Conservation (phyloP, 768 basidiomycete species). For the Agaricus blazei region DNA sequence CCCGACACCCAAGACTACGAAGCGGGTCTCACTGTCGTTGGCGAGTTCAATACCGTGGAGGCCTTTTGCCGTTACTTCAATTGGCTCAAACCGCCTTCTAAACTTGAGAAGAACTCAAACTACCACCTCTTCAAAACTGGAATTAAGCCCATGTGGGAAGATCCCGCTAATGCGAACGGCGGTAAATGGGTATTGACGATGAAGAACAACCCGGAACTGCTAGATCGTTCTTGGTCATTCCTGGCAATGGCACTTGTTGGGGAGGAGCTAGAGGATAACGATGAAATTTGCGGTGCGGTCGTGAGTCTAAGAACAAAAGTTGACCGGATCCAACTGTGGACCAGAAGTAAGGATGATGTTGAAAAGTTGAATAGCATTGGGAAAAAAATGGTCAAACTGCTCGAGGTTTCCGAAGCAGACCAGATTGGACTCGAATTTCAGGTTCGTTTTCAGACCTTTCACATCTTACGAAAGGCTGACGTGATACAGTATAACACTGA, state of each 20-base stretch:
- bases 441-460: constrained; percentile 30
- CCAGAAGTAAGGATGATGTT: constrained; percentile 78
- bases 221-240: constrained; percentile 90
- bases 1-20: constrained; percentile 76
- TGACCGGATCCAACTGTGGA: constrained; percentile 92
- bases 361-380: constrained; percentile 83
- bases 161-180: constrained; percentile 84
- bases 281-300: constrained; percentile 81
- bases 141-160: constrained; percentile 98
- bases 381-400: constrained; percentile 71
- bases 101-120: constrained; percentile 85
- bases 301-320: constrained; percentile 84
- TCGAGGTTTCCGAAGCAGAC: constrained; percentile 82
- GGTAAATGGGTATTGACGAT: constrained; percentile 96
- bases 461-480: neutral
- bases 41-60: constrained; percentile 88
- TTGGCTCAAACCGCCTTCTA: constrained; percentile 89
- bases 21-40: constrained; percentile 80
- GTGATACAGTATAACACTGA: constrained; percentile 74
- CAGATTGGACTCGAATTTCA: constrained; percentile 89
- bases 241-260: constrained; percentile 90
- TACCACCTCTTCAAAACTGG: constrained; percentile 94
- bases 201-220: constrained; percentile 71
- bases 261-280: constrained; percentile 67
- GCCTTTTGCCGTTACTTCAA: constrained; percentile 90